phyloP scores from a whole-genome alignment of 352 stramenopile species.

The Pilasporangium apinafurcum region DNA sequence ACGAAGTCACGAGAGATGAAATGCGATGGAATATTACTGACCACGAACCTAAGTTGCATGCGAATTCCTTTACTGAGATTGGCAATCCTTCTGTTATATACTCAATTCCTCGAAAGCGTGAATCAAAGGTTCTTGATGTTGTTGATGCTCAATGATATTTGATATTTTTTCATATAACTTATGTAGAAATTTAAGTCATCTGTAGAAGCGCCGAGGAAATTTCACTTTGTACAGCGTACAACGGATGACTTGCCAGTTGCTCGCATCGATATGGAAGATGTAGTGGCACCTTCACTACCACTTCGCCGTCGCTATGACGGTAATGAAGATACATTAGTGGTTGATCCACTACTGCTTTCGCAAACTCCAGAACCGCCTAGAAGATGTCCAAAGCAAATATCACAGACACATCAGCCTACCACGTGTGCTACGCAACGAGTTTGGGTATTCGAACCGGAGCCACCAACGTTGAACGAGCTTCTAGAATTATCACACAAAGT shows the following conservation, averaged over 20 bases:
- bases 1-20: neutral
- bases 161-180: too few relatives aligned
- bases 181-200: too few relatives aligned
- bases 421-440: slow-evolving; percentile 14
- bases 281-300: slow-evolving; percentile 43
- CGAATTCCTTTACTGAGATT: slow-evolving; percentile 37
- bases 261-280: slow-evolving; percentile 55
- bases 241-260: slow-evolving; percentile 33
- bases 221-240: slow-evolving; percentile 9
- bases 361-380: slow-evolving; percentile 35
- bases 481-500: slow-evolving; percentile 29
- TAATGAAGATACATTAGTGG: slow-evolving; percentile 44
- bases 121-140: slow-evolving; percentile 18
- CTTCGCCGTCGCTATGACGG: slow-evolving; percentile 7
- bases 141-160: too few relatives aligned
- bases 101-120: slow-evolving; percentile 5
- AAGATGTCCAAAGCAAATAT: slow-evolving; percentile 2
- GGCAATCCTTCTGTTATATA: slow-evolving; percentile 34
- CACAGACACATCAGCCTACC: neutral
- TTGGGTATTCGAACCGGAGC: slow-evolving; percentile 36
- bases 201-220: slow-evolving; percentile 6
- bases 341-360: slow-evolving; percentile 30
- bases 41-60: slow-evolving; percentile 11
- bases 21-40: slow-evolving; percentile 55
- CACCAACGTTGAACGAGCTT: slow-evolving; percentile 38